A percentile compares a stretch with the other conserved stretches of the same genome.
Evolutionary conservation across 306 rosid species (phyloP).

Genomic region (Carpinus fangiana): DNA sequence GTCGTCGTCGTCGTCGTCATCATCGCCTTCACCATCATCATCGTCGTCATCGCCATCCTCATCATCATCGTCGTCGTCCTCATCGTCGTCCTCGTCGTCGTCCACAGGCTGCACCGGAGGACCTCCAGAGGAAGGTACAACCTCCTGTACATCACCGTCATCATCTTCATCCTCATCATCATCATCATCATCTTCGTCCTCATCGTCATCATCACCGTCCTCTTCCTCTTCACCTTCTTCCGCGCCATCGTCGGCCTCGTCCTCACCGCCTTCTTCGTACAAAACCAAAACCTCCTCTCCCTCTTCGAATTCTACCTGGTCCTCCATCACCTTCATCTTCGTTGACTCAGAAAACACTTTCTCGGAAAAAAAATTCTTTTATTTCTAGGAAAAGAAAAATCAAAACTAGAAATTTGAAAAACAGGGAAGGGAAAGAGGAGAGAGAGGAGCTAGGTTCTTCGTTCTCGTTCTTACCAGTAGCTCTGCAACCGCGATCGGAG

Average conservation of each 20-base stretch:
- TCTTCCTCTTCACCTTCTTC: constrained; percentile 43
- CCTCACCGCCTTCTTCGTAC: constrained; percentile 37
- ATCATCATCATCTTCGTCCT: constrained; percentile 30
- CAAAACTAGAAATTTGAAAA: constrained; percentile 25
- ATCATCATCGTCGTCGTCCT: constrained; percentile 37
- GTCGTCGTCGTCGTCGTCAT: constrained; percentile 52
- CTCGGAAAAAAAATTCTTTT: constrained; percentile 20
- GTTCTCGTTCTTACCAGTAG: constrained; percentile 62
- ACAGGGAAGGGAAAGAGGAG: constrained; percentile 34
- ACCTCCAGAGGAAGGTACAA: constrained; percentile 46
- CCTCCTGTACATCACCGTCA: constrained; percentile 43
- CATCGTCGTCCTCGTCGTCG: constrained; percentile 48
- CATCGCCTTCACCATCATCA: constrained; percentile 36
- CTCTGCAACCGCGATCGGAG: constrained; percentile 62
- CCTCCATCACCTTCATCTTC: constrained; percentile 63
- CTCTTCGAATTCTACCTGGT: constrained; percentile 46
- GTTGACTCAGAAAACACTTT: constrained; percentile 1
- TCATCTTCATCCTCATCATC: constrained; percentile 38
- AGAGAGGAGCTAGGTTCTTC: constrained; percentile 53
- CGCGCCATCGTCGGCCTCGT: constrained; percentile 38
- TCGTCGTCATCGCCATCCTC: constrained; percentile 34
- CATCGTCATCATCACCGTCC: constrained; percentile 41
- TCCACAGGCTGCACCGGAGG: constrained; percentile 40
- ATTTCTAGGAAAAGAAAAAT: constrained; percentile 15
- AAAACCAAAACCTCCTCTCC: constrained; percentile 42